Conservation (phyloP, 139 green algal species). For the Asterochloris sp. region DNA sequence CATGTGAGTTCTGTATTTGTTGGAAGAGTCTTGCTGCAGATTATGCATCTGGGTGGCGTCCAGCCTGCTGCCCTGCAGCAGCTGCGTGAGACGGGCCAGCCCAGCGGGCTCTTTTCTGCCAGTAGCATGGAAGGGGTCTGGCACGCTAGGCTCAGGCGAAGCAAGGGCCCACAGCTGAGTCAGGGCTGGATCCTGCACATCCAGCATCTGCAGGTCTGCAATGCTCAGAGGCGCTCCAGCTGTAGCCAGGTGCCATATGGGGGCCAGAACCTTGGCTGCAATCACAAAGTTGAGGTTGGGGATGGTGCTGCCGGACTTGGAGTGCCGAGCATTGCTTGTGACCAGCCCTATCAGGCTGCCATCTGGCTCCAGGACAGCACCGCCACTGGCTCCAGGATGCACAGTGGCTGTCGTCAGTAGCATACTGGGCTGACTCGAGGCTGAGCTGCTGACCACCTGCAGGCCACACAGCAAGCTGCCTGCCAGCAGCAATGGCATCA, state of each 20-base stretch:
- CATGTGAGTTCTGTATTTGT: no score
- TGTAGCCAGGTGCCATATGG: slow-evolving; percentile 27
- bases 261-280: slow-evolving; percentile 37
- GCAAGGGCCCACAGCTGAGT: background rate
- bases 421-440: slow-evolving; percentile 25
- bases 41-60: no score
- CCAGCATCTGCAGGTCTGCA: background rate
- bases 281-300: slow-evolving; percentile 67
- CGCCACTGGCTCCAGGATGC: slow-evolving; percentile 65
- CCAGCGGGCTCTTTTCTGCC: no score
- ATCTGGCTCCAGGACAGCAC: slow-evolving; percentile 43
- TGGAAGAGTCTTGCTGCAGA: no score
- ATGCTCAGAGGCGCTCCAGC: background rate
- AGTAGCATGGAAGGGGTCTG: no score
- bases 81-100: no score
- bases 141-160: no score
- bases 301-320: slow-evolving; percentile 34
- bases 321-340: slow-evolving; percentile 58
- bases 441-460: slow-evolving; percentile 5
- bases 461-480: background rate
- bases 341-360: slow-evolving; percentile 62
- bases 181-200: slow-evolving; percentile 1
- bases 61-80: no score
- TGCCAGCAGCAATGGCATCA: no score
- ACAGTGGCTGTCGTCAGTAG: slow-evolving; percentile 64